Evolutionary conservation across 352 stramenopile species (phyloP), one percentile per base, ranked within the genome.

Genomic region (Globisporangium barbulae): DNA sequence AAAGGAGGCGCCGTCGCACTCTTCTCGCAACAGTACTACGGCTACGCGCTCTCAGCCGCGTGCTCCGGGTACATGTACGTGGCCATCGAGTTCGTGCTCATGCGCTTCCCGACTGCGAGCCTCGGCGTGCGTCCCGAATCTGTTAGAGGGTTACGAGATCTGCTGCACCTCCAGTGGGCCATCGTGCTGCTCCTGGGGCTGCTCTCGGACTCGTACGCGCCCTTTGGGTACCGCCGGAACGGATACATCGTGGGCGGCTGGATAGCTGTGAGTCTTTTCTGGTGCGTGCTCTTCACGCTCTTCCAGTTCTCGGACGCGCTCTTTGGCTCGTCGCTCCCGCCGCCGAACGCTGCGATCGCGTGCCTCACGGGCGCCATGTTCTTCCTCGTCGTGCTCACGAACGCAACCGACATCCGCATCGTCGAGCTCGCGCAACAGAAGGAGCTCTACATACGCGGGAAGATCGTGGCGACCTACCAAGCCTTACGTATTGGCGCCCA

Each of bases 181-280:
- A 61, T 73, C 17, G 73, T 76, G 48, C 53, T 78, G 19, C 21
- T 72, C 3, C 66, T 81, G 2, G 73, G 73, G 9, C 21, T 76
- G 2, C 21, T 73, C 44, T 81, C 73, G 1, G 73, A 81, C 62
- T 60, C 68, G 19, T 69, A 67, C 48, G 68, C 73, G 1, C 68
- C 71, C 2, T 55, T 64, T 19, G 25, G 70, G 3, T 68, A 67
- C 10, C 81, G 76, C 5, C 70, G 86, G 39, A 93, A 91, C 63
- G 73, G 83, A 9, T 94, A 91, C 68, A 89, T 95, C 61, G 55
- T 89, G 21, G 30, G 83, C 17, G 89, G 84, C 33, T 88, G 75
- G 75, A 49, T 54, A 17, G 19, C 70, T 35, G 31, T 68, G 8
- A 58, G 52, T 19, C 13, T 61, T 31, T 59, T 74, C 21, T 83